Evolutionary conservation across 2,329 filamentous ascomycete species (phyloP).

Genomic region (Pseudocercospora crystallina): DNA sequence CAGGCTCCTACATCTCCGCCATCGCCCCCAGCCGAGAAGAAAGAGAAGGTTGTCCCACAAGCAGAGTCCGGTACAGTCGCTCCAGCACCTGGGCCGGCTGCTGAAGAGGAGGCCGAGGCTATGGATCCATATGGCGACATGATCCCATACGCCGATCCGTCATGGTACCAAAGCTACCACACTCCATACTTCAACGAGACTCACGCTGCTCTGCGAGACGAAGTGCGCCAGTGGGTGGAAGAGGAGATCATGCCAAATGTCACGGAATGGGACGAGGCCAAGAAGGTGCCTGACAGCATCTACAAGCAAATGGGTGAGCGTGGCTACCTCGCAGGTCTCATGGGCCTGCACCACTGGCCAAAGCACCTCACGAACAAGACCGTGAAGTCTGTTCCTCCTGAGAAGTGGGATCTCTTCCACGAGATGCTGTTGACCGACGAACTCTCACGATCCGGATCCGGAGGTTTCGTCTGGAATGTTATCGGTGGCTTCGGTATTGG

Average conservation of each 20-base stretch:
- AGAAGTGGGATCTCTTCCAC: constrained; percentile 98
- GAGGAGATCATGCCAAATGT: constrained; percentile 86
- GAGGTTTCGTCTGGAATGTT: constrained; percentile 95
- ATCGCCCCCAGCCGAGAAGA: constrained; percentile 46
- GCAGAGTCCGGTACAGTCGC: constrained; percentile 58
- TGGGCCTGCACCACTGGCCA: constrained; percentile 76
- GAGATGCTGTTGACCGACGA: constrained; percentile 95
- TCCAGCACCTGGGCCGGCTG: constrained; percentile 40
- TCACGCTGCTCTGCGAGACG: constrained; percentile 84
- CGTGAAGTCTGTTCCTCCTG: constrained; percentile 74
- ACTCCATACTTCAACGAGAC: constrained; percentile 96
- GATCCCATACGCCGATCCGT: constrained; percentile 88
- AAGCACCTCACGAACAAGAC: constrained; percentile 68
- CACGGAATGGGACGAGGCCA: constrained; percentile 95
- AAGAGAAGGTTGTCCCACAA: constrained; percentile 57
- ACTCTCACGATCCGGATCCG: constrained; percentile 81
- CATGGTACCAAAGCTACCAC: constrained; percentile 73
- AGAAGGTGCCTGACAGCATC: constrained; percentile 80
- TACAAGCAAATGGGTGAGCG: constrained; percentile 95
- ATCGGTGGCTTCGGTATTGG: constrained; percentile 97
- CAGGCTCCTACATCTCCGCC: constrained; percentile 51
- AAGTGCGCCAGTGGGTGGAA: constrained; percentile 91
- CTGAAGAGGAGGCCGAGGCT: constrained; percentile 61
- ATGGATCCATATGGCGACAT: constrained; percentile 82
- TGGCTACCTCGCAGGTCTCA: constrained; percentile 87